Base-by-base conservation (phyloP, 805 yeast species). In the Kluyveromyces starmeri region DNA sequence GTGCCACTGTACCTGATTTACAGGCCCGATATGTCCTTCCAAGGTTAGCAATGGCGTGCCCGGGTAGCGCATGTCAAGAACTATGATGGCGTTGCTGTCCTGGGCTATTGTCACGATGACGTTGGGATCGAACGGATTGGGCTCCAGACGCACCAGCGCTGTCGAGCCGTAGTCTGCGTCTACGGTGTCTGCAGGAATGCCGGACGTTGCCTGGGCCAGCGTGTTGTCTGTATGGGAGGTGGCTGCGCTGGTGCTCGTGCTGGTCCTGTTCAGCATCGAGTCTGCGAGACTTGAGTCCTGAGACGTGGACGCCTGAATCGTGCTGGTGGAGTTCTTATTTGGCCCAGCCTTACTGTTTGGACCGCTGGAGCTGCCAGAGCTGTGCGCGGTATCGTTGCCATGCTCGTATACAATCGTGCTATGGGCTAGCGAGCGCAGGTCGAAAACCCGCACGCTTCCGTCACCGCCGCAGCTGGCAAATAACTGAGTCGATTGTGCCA, bases 381-480 rank as follows among this genome's bases (percentile, higher is more conserved):
- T 11, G 16, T n/a, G 33, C 17, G 25, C 14, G 26, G 32, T 7
- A 5, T 28, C 15, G 32, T 26, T 7, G 15, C 33, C 26, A 12
- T 85, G 85, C 53, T 92, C 98, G 56, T 84, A 92, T 11, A 92
- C 80, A 46, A 92, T 92, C 2, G 98, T 89, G 12, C 95, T 83
- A 56, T 88, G 97, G 40, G 92, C 96, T 33, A 89, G 63, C 7
- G 88, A 70, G 37, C 98, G 63, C 40, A 92, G 66, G 52, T 92
- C 98, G 58, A 92, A 92, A 6, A 92, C 82, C 27, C 98, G 68
- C 53, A 88, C 83, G 12, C 94, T 80, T 0, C 98, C 98, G 59
- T 92, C 98, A 35, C 86, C 88, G 2, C 96, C 95, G 36, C 89
- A 95, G 36, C 92, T 80, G 31, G 95, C 83, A 59, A 92, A 92